A percentile compares a stretch with the other conserved stretches of the same genome.
phyloP scores from a whole-genome alignment of 2,329 filamentous ascomycete species.

The Sporothrix phasma region DNA sequence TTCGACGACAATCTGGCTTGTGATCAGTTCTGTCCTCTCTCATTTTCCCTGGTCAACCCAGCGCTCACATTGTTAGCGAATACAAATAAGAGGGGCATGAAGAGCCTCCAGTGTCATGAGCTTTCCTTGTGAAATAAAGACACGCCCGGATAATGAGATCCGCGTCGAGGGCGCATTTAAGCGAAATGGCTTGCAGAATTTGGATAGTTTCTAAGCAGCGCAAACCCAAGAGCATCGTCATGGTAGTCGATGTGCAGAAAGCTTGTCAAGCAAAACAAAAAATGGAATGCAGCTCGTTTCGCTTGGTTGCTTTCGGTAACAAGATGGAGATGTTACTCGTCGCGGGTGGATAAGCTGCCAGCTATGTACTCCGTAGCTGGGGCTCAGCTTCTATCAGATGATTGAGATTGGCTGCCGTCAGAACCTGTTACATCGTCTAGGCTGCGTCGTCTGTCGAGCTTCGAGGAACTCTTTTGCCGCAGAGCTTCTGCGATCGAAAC shows the following conservation, averaged over 20 bases:
- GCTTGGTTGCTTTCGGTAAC: not conserved
- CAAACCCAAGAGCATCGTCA: not conserved
- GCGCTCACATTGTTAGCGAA: not conserved
- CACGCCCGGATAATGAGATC: constrained; percentile 5
- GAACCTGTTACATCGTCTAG: not conserved
- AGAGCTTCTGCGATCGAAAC: not conserved
- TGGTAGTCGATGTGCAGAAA: not conserved
- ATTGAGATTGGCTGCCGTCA: not conserved
- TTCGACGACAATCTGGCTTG: too few species aligned
- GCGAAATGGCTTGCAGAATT: not conserved
- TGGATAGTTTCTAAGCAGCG: not conserved
- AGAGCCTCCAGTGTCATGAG: not conserved
- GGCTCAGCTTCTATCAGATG: too few species aligned
- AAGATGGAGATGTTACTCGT: not conserved
- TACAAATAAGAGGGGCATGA: not conserved
- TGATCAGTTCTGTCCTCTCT: not conserved
- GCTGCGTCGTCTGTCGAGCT: not conserved
- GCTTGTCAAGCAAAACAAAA: not conserved
- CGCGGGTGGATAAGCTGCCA: not conserved
- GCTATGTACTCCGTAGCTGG: too few species aligned
- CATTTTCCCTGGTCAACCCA: not conserved
- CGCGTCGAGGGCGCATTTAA: not conserved
- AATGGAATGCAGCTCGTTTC: not conserved
- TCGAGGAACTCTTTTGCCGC: not conserved
- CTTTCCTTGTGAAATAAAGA: not conserved